These are phyloP conservation scores for Citrus sp. DNA, from an alignment of 345 rosid genomes.

Conservation along the genomic window DNA sequence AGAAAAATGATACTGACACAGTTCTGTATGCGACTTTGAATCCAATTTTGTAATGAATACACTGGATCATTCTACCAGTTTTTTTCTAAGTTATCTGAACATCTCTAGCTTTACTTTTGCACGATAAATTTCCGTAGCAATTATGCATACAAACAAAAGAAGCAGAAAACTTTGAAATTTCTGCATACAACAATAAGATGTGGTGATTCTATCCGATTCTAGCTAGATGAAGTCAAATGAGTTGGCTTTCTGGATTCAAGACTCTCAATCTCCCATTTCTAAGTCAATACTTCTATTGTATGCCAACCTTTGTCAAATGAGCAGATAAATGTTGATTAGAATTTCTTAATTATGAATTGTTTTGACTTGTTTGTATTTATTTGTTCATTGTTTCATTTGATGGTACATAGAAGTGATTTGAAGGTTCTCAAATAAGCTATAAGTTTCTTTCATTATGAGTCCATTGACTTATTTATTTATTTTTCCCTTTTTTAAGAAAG, in stretches of 20 bases:
- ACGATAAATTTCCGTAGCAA: no score
- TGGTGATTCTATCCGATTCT: no score
- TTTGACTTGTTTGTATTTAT: neutral
- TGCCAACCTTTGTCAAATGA: neutral
- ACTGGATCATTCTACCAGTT: neutral
- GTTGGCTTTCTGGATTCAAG: neutral
- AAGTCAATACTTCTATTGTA: neutral
- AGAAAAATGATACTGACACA: no score
- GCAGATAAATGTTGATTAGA: neutral
- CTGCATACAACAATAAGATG: neutral
- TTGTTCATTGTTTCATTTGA: no score
- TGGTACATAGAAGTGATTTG: neutral
- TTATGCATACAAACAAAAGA: no score
- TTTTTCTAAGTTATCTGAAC: neutral
- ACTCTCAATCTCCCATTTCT: neutral
- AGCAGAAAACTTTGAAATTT: neutral
- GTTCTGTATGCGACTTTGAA: no score
- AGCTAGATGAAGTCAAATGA: neutral
- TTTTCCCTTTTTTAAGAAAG: no score
- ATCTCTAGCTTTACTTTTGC: neutral
- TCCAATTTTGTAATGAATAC: no score
- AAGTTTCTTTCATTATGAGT: neutral
- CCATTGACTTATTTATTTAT: neutral
- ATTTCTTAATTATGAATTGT: no score
- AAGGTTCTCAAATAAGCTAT: neutral